Evolutionary conservation across 2,329 filamentous ascomycete species (phyloP).

Genomic region (Ophioceras dolichostomum): DNA sequence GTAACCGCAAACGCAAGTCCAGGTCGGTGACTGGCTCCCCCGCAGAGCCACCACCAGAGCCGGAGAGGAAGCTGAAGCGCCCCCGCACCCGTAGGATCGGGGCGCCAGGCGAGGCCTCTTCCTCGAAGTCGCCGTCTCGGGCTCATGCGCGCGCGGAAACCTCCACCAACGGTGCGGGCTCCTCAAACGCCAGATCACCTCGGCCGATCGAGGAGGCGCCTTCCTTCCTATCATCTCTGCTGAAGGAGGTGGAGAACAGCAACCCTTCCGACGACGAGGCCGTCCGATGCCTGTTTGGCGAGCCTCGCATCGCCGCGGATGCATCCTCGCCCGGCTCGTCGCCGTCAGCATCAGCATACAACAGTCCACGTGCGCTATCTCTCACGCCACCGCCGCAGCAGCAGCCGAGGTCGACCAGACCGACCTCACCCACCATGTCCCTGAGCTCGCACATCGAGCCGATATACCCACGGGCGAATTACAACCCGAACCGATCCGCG

Average conservation of each 20-base stretch:
- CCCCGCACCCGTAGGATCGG: constrained; percentile 62
- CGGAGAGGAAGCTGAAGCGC: constrained; percentile 75
- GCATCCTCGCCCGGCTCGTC: constrained; percentile 35
- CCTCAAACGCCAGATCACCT: constrained; percentile 13
- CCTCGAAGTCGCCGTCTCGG: constrained; percentile 12
- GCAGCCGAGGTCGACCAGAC: constrained; percentile 34
- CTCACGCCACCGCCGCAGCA: constrained; percentile 55
- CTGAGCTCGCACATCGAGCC: constrained; percentile 63
- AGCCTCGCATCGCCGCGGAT: constrained; percentile 17
- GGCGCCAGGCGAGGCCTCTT: constrained; percentile 33
- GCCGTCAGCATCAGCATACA: constrained; percentile 51
- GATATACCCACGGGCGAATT: constrained; percentile 61
- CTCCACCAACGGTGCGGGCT: neutral
- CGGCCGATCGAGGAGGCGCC: constrained; percentile 37
- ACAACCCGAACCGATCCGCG: constrained; percentile 44
- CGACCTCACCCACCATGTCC: constrained; percentile 48
- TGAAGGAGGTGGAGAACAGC: constrained; percentile 75
- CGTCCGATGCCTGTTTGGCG: constrained; percentile 24
- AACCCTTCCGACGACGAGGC: constrained; percentile 45
- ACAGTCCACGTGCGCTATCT: constrained; percentile 55
- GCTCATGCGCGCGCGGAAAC: neutral
- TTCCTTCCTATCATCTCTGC: constrained; percentile 73
- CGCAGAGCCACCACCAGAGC: constrained; percentile 53
- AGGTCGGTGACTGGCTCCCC: constrained; percentile 61
- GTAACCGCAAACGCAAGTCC: constrained; percentile 61